Conservation (phyloP, 106 monocot species). For the Apostasia ramifera region DNA sequence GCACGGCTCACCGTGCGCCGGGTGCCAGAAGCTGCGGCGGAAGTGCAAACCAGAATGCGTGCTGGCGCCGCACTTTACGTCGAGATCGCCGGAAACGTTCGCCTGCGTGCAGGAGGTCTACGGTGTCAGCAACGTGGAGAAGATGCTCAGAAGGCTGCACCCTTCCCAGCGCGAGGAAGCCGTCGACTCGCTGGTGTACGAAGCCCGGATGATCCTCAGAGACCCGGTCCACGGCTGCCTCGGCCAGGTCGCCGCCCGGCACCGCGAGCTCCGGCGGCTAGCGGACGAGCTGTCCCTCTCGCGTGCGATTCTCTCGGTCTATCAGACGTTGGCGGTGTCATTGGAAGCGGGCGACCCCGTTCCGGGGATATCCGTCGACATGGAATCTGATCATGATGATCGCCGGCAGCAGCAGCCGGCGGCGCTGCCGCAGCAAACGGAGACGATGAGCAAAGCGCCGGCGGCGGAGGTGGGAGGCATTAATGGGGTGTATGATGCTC, state of each 20-base stretch:
- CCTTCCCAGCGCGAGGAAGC: constrained; percentile 73
- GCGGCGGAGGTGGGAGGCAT: neutral
- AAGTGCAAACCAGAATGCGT: constrained; percentile 84
- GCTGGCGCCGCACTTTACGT: constrained; percentile 77
- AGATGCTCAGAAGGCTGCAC: constrained; percentile 58
- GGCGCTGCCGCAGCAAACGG: neutral
- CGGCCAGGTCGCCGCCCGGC: constrained; percentile 59
- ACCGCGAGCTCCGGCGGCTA: constrained; percentile 60
- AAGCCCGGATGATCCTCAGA: constrained; percentile 66
- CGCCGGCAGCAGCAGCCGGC: neutral
- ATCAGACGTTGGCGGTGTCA: neutral
- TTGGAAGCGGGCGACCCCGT: neutral
- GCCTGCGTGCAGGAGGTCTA: constrained; percentile 69
- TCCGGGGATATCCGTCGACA: neutral
- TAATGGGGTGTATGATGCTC: neutral
- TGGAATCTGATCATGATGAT: neutral
- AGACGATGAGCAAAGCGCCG: neutral
- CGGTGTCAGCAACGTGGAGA: constrained; percentile 77
- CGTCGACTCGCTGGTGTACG: constrained; percentile 69
- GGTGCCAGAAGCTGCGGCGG: constrained; percentile 77
- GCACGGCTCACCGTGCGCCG: constrained; percentile 56
- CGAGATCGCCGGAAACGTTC: constrained; percentile 68
- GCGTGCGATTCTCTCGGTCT: too few relatives aligned
- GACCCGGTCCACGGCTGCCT: constrained; percentile 86
- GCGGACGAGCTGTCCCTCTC: constrained; percentile 9